Evolutionary conservation across 78 protist species (phyloP).

Genomic region (Planoprotostelium fungivorum): DNA sequence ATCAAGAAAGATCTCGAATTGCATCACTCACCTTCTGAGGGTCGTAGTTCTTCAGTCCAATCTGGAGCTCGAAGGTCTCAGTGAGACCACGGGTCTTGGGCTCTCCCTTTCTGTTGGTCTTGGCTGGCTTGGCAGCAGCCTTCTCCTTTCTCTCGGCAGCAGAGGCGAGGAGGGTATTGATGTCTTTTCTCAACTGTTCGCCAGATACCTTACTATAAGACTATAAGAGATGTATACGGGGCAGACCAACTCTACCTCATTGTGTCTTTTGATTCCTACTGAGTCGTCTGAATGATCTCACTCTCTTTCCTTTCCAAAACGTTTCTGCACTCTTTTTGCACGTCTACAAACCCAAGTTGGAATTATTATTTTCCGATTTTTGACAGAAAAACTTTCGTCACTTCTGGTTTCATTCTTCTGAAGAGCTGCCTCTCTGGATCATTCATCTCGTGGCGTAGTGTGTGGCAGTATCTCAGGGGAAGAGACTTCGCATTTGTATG

Average conservation of each 20-base stretch:
- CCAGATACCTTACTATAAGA: not conserved
- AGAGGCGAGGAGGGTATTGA: not conserved
- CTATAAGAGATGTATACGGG: not conserved
- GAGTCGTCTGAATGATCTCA: not conserved
- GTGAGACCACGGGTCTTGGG: conserved; percentile 62
- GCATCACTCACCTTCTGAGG: too few relatives aligned
- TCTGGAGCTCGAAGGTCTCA: conserved; percentile 99
- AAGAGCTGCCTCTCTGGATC: too few relatives aligned
- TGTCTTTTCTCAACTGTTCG: not conserved
- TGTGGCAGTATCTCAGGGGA: too few relatives aligned
- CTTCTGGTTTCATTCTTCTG: too few relatives aligned
- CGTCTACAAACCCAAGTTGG: too few relatives aligned
- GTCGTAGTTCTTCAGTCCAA: conserved; percentile 98
- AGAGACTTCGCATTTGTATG: too few relatives aligned
- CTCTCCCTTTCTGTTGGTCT: not conserved
- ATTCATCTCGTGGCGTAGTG: too few relatives aligned
- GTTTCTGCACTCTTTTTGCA: not conserved
- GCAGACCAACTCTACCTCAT: not conserved
- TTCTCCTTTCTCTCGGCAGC: not conserved
- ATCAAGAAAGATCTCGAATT: too few relatives aligned
- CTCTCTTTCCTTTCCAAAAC: not conserved
- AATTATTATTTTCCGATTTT: too few relatives aligned
- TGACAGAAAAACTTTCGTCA: too few relatives aligned
- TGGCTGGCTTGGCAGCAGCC: not conserved
- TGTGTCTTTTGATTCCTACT: not conserved